phyloP scores from a whole-genome alignment of 2,329 filamentous ascomycete species.

The Fusarium albidum region DNA sequence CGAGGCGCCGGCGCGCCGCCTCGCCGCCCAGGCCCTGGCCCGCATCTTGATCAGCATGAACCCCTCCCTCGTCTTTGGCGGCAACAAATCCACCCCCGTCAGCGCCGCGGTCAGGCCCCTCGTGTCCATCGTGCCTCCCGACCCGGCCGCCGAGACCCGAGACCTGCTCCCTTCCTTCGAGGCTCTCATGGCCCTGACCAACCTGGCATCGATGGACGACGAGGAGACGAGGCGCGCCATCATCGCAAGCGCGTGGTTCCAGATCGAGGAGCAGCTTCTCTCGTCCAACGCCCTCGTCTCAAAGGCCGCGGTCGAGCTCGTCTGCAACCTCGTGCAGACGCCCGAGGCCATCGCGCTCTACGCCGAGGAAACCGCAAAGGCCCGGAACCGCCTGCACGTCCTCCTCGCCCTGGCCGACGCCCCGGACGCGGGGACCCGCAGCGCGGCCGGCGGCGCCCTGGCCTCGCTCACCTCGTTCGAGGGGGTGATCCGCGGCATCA shows the following conservation, averaged over 20 bases:
- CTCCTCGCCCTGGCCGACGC: slow-evolving; percentile 88
- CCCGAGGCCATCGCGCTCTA: slow-evolving; percentile 74
- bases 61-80: slow-evolving; percentile 82
- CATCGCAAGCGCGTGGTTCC: slow-evolving; percentile 75
- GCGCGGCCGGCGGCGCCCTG: slow-evolving; percentile 86
- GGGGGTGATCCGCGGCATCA: slow-evolving; percentile 73
- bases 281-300: slow-evolving; percentile 78
- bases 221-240: slow-evolving; percentile 72
- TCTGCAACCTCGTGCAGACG: slow-evolving; percentile 86
- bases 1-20: slow-evolving; percentile 57
- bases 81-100: slow-evolving; percentile 76
- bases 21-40: slow-evolving; percentile 81
- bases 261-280: slow-evolving; percentile 84
- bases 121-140: slow-evolving; percentile 73
- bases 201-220: slow-evolving; percentile 83
- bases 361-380: slow-evolving; percentile 71
- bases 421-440: slow-evolving; percentile 79
- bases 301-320: slow-evolving; percentile 84
- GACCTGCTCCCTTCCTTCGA: slow-evolving; percentile 93
- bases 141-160: slow-evolving; percentile 68
- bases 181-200: slow-evolving; percentile 89
- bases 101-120: slow-evolving; percentile 86
- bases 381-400: slow-evolving; percentile 79
- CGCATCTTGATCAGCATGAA: slow-evolving; percentile 89
- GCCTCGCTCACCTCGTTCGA: slow-evolving; percentile 86